phyloP scores from a whole-genome alignment of 2,329 filamentous ascomycete genomes.

The Penicillium sp. region DNA sequence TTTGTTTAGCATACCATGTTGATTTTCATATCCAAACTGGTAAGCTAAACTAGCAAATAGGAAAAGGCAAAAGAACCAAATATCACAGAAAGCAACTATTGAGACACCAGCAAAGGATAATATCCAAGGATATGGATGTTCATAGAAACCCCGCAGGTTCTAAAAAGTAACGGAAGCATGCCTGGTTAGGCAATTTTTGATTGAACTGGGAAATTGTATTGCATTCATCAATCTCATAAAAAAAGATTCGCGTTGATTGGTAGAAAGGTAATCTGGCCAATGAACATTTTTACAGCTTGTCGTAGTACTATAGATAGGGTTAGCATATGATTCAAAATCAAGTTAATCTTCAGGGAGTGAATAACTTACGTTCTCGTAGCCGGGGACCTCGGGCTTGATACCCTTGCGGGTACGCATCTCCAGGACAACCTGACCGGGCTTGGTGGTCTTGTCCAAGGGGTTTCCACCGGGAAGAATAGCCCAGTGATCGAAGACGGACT shows the following conservation, averaged over 20 bases:
- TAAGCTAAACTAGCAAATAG: slow-evolving; percentile 25
- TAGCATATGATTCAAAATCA: slow-evolving; percentile 13
- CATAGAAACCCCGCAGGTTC: slow-evolving; percentile 16
- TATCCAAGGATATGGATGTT: slow-evolving; percentile 6
- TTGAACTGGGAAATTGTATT: slow-evolving; percentile 37
- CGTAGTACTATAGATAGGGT: slow-evolving; percentile 74
- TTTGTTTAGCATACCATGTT: slow-evolving; percentile 30
- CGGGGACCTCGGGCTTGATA: slow-evolving; percentile 94
- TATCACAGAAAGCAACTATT: slow-evolving; percentile 19
- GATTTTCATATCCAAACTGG: slow-evolving; percentile 34
- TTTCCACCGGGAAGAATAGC: slow-evolving; percentile 93
- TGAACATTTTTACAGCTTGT: slow-evolving; percentile 81
- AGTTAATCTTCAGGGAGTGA: background rate
- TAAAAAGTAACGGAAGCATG: slow-evolving; percentile 26
- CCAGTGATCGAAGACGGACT: slow-evolving; percentile 99
- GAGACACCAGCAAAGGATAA: slow-evolving; percentile 27
- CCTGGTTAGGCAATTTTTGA: slow-evolving; percentile 28
- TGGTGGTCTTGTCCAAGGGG: slow-evolving; percentile 77
- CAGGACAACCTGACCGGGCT: slow-evolving; percentile 79
- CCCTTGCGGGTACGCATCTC: slow-evolving; percentile 99
- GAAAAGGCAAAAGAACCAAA: slow-evolving; percentile 13
- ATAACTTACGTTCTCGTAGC: slow-evolving; percentile 87
- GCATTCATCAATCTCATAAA: slow-evolving; percentile 47
- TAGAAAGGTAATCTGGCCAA: slow-evolving; percentile 44
- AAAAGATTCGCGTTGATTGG: slow-evolving; percentile 34